Conservation (phyloP, 257 asterid genomes). For the Solanum ahanhuiri region DNA sequence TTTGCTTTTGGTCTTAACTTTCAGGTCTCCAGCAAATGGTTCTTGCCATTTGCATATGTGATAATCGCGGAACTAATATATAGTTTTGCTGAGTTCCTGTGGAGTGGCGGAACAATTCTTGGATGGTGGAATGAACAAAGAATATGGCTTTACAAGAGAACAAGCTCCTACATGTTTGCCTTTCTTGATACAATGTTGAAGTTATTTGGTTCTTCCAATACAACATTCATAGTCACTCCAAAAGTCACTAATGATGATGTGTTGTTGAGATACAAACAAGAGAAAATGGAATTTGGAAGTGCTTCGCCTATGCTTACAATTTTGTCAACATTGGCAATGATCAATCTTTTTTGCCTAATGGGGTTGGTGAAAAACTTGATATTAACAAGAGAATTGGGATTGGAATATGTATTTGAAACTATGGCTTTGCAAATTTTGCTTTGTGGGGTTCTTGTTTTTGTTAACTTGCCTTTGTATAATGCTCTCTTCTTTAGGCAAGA, state of each 20-base stretch:
- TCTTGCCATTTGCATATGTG: slow-evolving; percentile 50
- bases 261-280: slow-evolving; percentile 40
- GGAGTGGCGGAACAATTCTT: slow-evolving; percentile 43
- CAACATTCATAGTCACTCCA: slow-evolving; percentile 41
- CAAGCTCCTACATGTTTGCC: slow-evolving; percentile 56
- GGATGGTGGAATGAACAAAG: slow-evolving; percentile 88
- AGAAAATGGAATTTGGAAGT: slow-evolving; percentile 67
- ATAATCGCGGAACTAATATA: slow-evolving; percentile 15
- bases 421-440: slow-evolving; percentile 39
- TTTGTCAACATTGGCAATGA: slow-evolving; percentile 44
- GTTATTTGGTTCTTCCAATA: slow-evolving; percentile 33
- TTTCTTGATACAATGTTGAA: slow-evolving; percentile 32
- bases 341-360: slow-evolving; percentile 42
- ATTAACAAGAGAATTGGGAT: background rate
- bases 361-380: slow-evolving; percentile 8
- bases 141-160: slow-evolving; percentile 75
- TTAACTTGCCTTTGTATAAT: slow-evolving; percentile 54
- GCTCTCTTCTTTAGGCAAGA: slow-evolving; percentile 55
- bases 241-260: slow-evolving; percentile 53
- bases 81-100: slow-evolving; percentile 36
- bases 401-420: background rate
- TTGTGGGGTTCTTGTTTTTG: slow-evolving; percentile 37
- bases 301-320: slow-evolving; percentile 38
- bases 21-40: slow-evolving; percentile 56
- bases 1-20: background rate